Evolutionary conservation across 164 flowering plant species (phyloP).

Genomic region (Kingdonia uniflora): DNA sequence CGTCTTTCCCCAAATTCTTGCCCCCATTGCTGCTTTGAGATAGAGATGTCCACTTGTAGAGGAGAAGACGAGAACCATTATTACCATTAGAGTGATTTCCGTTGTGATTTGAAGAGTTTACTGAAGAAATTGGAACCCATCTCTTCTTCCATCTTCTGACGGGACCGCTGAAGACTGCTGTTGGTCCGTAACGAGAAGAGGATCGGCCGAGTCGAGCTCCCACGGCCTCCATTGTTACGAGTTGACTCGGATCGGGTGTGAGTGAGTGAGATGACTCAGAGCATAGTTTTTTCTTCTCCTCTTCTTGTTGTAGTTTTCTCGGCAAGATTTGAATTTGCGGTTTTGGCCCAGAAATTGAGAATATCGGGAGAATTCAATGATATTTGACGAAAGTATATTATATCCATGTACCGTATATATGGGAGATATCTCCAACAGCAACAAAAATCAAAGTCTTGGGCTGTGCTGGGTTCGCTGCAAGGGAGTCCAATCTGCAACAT

Average conservation of each 20-base stretch:
- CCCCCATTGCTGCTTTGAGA: constrained; percentile 25
- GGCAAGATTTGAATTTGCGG: too few relatives aligned
- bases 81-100: constrained; percentile 41
- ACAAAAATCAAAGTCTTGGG: too few relatives aligned
- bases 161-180: constrained; percentile 89
- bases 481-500: too few relatives aligned
- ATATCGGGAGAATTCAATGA: too few relatives aligned
- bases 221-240: constrained; percentile 69
- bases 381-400: too few relatives aligned
- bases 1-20: constrained; percentile 24
- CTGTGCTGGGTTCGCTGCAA: too few relatives aligned
- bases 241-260: neutral
- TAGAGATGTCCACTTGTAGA: constrained; percentile 85
- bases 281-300: neutral
- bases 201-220: constrained; percentile 91
- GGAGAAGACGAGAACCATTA: constrained; percentile 55
- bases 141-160: constrained; percentile 96
- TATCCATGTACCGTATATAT: too few relatives aligned
- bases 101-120: constrained; percentile 21
- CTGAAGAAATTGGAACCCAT: constrained; percentile 70
- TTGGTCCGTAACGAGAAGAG: constrained; percentile 78
- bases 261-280: neutral
- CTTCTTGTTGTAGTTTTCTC: too few relatives aligned
- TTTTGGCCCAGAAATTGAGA: too few relatives aligned
- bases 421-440: too few relatives aligned